phyloP scores from a whole-genome alignment of 495 filamentous ascomycete species.

The Lasiosphaeris hirsuta region DNA sequence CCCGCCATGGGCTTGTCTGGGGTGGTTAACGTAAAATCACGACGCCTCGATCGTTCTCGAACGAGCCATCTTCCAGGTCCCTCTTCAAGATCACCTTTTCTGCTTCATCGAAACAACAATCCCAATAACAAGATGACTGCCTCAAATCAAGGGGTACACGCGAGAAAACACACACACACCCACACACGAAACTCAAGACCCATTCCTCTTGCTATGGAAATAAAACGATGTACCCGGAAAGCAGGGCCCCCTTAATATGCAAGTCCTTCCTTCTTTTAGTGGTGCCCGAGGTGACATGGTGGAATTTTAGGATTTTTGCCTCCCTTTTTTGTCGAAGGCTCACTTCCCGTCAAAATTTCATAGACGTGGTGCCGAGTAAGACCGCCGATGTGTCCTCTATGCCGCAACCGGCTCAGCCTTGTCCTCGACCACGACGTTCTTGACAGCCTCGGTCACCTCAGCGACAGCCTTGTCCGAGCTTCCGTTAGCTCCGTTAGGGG shows the following conservation, averaged over 20 bases:
- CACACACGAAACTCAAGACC: not conserved
- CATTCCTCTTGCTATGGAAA: not conserved
- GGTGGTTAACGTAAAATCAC: no score
- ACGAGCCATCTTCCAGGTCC: no score
- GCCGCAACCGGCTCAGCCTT: slow-evolving; percentile 48
- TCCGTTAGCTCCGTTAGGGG: slow-evolving; percentile 39
- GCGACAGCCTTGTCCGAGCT: slow-evolving; percentile 36
- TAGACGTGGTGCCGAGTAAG: not conserved
- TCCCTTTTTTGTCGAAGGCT: slow-evolving; percentile 4
- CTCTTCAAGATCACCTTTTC: no score
- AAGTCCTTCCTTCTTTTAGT: not conserved
- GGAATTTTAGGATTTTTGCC: not conserved
- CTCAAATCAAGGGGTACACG: not conserved
- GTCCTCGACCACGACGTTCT: slow-evolving; percentile 66
- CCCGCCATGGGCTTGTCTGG: no score
- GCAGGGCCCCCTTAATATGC: not conserved
- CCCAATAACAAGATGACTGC: not conserved
- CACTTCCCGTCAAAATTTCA: not conserved
- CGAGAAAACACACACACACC: not conserved
- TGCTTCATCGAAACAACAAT: no score
- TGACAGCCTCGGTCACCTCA: slow-evolving; percentile 57
- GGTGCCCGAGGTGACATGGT: not conserved
- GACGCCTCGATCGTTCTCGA: no score
- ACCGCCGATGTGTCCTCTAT: slow-evolving; percentile 8
- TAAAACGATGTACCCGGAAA: not conserved